These are phyloP conservation scores for Chaetomium olivaceum DNA, from an alignment of 2,329 filamentous ascomycete genomes.

Conservation along the genomic window DNA sequence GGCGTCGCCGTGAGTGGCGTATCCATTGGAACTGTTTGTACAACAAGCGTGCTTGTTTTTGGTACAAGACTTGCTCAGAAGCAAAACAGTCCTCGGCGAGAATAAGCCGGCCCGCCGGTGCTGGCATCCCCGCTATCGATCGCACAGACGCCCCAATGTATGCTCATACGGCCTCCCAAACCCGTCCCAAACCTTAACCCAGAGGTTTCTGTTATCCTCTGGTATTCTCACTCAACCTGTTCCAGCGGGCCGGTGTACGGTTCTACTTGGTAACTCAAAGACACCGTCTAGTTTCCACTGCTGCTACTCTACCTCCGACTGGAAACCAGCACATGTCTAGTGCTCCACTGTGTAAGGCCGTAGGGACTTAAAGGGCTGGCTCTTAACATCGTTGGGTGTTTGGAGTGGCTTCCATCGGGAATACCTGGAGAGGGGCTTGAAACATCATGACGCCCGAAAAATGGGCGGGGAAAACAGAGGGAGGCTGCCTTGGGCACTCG, in stretches of 20 bases:
- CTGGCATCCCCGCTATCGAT: neutral
- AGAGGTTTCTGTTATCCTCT: neutral
- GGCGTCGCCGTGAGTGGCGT: constrained; percentile 10
- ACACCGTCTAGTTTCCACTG: neutral
- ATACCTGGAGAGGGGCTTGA: constrained; percentile 9
- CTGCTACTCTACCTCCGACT: constrained; percentile 21
- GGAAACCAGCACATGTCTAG: constrained; percentile 15
- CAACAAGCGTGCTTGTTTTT: neutral
- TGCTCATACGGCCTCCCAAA: neutral
- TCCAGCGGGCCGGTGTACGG: neutral
- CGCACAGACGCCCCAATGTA: neutral
- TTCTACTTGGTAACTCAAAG: neutral
- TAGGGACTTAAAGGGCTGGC: constrained; percentile 17
- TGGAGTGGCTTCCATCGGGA: neutral
- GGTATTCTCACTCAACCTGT: neutral
- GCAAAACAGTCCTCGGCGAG: neutral
- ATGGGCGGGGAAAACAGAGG: neutral
- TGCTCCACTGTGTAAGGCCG: constrained; percentile 23
- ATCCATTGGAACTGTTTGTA: constrained; percentile 1
- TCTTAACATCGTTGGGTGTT: constrained; percentile 1
- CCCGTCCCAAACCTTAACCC: constrained; percentile 1
- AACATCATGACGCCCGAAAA: constrained; percentile 21
- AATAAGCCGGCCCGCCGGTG: neutral
- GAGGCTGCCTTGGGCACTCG: neutral
- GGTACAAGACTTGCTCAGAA: neutral